Base-by-base conservation (phyloP, 306 rosid genomes). In the Cicer yamashitae region DNA sequence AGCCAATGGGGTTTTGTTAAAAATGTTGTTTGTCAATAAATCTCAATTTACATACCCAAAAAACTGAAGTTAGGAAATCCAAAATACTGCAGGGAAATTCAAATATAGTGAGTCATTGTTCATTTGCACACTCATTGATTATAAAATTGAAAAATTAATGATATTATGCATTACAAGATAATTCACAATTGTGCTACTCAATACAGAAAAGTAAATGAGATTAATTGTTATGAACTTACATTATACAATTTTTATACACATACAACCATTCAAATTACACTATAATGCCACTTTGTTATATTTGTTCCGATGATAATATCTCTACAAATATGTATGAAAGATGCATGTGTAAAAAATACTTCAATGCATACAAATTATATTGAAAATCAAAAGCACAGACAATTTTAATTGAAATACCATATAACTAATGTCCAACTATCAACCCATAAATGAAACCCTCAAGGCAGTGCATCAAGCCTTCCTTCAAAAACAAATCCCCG, bases 401-500 rank as follows among this genome's bases (percentile, higher is more conserved):
- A 70, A 63, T 18, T 34, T 20, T 1, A 67, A 65, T 8, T 22
- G 67, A 18, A 79, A 83, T 60, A 78, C 22, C 74, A 69, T 74
- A 48, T 74, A 48, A 53, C 81, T 73, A 43, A 62, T 69, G 52
- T 75, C 75, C 68, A 74, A 59, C 22, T 51, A 40, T n/a, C 44
- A 58, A 46, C 66, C 20, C 20, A 45, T 4, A 71, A 61, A 17
- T 18, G 51, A 17, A 59, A 69, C 14, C 56, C 46, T 92, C 90
- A 87, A 71, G 91, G 91, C 75, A 83, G 76, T 50, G 96, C 76
- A 7, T 89, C 87, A 66, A 91, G 88, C 82, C 88, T 88, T n/a
- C 94, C 96, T 84, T 91, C 96, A 8, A 86, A 90, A 22, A 87
- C 82, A 5, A 89, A 91, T 8, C 94, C 97, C 8, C 94, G 81